phyloP scores from a whole-genome alignment of 305 asterid species.

The Fraxinus baroniana region DNA sequence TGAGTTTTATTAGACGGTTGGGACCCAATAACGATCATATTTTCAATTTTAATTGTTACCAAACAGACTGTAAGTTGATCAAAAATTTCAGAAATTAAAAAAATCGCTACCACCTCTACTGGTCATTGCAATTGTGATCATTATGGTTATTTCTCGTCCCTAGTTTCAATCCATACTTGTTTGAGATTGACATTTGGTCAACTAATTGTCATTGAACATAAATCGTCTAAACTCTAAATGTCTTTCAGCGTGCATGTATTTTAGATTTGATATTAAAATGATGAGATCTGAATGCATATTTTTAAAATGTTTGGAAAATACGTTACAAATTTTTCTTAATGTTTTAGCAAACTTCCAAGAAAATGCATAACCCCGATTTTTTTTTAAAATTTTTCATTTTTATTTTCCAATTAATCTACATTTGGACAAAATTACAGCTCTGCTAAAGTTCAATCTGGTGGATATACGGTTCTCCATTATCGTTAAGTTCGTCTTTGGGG shows the following conservation, averaged over 20 bases:
- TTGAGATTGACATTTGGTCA: not conserved
- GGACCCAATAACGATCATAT: too few species aligned
- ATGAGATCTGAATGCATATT: not conserved
- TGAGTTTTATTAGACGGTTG: too few species aligned
- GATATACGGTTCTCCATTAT: not conserved
- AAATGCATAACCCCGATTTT: not conserved
- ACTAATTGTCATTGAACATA: not conserved
- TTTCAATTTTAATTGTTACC: too few species aligned
- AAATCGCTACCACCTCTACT: not conserved
- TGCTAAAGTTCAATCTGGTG: not conserved
- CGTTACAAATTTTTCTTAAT: not conserved
- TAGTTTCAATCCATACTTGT: not conserved
- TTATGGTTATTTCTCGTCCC: not conserved
- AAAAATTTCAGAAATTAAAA: not conserved
- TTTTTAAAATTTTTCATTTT: not conserved
- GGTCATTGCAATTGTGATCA: not conserved
- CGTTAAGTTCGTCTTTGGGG: not conserved
- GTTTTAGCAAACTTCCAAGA: not conserved
- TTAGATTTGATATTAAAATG: too few species aligned
- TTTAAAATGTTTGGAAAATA: not conserved
- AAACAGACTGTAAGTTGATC: not conserved
- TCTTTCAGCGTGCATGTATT: not conserved
- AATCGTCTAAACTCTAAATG: not conserved
- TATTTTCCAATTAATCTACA: too few species aligned
- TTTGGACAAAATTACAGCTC: not conserved